phyloP scores from a whole-genome alignment of 2,329 filamentous ascomycete genomes.

The Scopulariopsis brevicaulis region DNA sequence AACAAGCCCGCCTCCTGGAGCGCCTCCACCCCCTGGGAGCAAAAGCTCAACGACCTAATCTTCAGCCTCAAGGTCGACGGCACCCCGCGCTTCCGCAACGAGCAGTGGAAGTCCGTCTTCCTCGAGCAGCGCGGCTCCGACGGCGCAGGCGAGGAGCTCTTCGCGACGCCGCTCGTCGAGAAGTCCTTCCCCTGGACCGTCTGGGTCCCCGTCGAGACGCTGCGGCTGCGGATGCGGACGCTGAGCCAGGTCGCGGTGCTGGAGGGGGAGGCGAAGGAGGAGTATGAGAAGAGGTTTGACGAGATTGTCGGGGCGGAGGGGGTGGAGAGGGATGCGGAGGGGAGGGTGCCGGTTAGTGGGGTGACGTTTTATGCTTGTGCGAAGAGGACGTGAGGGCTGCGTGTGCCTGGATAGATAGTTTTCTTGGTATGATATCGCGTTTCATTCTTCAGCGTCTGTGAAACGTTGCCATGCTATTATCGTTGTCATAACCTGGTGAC shows the following conservation, averaged over 20 bases:
- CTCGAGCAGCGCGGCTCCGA: conserved; percentile 37
- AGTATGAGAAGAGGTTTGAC: conserved; percentile 38
- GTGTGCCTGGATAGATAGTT: neutral
- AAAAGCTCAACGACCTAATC: conserved; percentile 47
- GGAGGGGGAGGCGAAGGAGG: conserved; percentile 33
- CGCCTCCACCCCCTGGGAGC: conserved; percentile 48
- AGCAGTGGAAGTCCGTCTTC: conserved; percentile 53
- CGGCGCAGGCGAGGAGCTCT: conserved; percentile 24
- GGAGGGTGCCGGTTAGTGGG: conserved; percentile 53
- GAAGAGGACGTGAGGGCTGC: conserved; percentile 22
- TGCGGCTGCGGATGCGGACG: conserved; percentile 55
- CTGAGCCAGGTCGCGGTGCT: conserved; percentile 57
- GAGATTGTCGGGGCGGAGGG: conserved; percentile 31
- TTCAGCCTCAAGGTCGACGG: conserved; percentile 39
- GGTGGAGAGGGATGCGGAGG: conserved; percentile 46
- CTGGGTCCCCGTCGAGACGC: conserved; percentile 42
- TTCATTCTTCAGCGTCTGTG: neutral
- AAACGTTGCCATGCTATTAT: neutral
- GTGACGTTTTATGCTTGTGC: conserved; percentile 55
- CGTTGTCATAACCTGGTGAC: neutral
- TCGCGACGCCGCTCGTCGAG: conserved; percentile 49
- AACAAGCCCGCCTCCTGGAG: conserved; percentile 49
- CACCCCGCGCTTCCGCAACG: conserved; percentile 53
- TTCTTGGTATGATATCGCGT: neutral
- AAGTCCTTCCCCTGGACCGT: conserved; percentile 43